These are phyloP conservation scores for Danielozyma ontarioensis DNA, from an alignment of 805 yeast species.

Conservation along the genomic window DNA sequence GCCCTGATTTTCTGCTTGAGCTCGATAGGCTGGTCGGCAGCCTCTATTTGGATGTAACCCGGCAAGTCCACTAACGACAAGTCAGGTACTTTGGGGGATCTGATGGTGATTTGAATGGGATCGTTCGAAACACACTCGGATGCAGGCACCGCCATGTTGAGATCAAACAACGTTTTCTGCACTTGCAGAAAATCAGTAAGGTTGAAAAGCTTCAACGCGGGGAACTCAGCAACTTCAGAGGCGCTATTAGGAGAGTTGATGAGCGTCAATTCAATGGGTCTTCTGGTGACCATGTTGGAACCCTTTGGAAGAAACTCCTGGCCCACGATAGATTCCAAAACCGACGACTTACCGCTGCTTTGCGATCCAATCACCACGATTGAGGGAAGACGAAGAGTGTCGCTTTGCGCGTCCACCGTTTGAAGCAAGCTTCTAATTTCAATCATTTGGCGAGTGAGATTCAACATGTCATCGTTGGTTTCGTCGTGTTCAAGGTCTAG, in stretches of 20 bases:
- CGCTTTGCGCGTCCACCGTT: constrained; percentile 62
- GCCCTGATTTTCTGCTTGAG: constrained; percentile 73
- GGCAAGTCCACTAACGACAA: constrained; percentile 92
- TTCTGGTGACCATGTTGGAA: constrained; percentile 93
- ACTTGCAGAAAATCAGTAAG: constrained; percentile 86
- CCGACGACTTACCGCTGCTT: constrained; percentile 95
- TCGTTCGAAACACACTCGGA: constrained; percentile 84
- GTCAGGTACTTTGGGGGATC: constrained; percentile 86
- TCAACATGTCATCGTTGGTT: constrained; percentile 77
- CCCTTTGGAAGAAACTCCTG: constrained; percentile 97
- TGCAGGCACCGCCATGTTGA: constrained; percentile 88
- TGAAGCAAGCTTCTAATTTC: constrained; percentile 81
- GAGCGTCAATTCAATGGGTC: constrained; percentile 93
- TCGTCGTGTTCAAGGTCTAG: constrained; percentile 44
- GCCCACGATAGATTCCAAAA: constrained; percentile 94
- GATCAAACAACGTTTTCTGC: constrained; percentile 77
- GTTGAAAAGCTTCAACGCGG: constrained; percentile 76
- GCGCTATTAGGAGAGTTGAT: constrained; percentile 79
- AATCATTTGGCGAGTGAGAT: constrained; percentile 92
- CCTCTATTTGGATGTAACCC: constrained; percentile 95
- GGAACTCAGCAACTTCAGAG: constrained; percentile 89
- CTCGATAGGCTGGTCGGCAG: constrained; percentile 90
- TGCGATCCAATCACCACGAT: constrained; percentile 97
- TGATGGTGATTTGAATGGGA: constrained; percentile 88
- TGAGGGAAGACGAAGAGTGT: constrained; percentile 80